A percentile compares a stretch with the other conserved stretches of the same genome.
Evolutionary conservation across 2,329 filamentous ascomycete genomes (phyloP).

Genomic region (Fusarium devonianum): DNA sequence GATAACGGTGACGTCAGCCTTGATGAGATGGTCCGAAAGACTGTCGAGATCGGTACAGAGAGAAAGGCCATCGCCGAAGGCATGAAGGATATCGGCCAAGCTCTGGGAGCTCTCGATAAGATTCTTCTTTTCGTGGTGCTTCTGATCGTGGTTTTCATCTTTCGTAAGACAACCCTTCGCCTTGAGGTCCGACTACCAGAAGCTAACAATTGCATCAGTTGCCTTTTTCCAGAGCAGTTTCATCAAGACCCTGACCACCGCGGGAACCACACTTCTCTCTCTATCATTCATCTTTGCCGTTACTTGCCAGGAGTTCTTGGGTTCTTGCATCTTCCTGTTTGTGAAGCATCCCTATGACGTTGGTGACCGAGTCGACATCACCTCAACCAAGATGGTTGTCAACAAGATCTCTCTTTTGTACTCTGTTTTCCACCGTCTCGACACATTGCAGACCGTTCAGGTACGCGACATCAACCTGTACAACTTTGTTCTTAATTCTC

Average conservation of each 20-base stretch:
- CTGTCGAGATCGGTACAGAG: conserved; percentile 83
- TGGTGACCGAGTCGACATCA: conserved; percentile 89
- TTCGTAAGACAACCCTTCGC: conserved; percentile 60
- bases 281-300: conserved; percentile 96
- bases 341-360: conserved; percentile 99
- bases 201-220: conserved; percentile 54
- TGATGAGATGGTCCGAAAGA: conserved; percentile 91
- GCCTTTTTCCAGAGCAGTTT: conserved; percentile 90
- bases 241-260: conserved; percentile 83
- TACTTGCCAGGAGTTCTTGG: conserved; percentile 93
- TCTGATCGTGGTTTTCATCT: conserved; percentile 82
- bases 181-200: conserved; percentile 4
- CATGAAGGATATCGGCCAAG: conserved; percentile 97
- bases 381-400: conserved; percentile 74
- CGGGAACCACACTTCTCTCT: conserved; percentile 89
- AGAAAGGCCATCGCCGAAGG: conserved; percentile 88
- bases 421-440: conserved; percentile 86
- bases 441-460: conserved; percentile 78
- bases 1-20: conserved; percentile 93
- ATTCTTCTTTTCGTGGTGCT: conserved; percentile 83
- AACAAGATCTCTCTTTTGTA: conserved; percentile 95
- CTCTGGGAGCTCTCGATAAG: conserved; percentile 87
- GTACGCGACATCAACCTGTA: conserved; percentile 36
- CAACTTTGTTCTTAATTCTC: neutral
- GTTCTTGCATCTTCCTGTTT: conserved; percentile 97